Conservation (phyloP, 176 grass and related monocot species). For the Oryza brachyantha region DNA sequence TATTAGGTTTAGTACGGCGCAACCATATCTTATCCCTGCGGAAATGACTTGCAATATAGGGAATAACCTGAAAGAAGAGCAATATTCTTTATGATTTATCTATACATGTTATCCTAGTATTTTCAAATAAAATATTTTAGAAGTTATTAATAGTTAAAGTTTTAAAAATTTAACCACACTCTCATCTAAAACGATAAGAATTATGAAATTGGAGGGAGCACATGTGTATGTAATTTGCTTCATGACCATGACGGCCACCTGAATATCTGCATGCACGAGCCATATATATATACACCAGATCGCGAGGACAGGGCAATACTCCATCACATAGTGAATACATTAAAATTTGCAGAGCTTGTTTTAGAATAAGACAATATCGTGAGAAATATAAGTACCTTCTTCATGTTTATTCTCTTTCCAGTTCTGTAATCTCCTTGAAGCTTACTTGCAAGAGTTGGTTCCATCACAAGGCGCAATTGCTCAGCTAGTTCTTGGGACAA, state of each 20-base stretch:
- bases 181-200: no score
- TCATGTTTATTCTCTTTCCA: constrained; percentile 99
- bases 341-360: not conserved
- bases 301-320: constrained; percentile 24
- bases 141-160: no score
- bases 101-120: no score
- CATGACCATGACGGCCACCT: no score
- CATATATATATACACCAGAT: no score
- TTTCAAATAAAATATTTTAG: no score
- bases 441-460: constrained; percentile 96
- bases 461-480: constrained; percentile 93
- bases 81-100: no score
- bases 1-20: constrained; percentile 89
- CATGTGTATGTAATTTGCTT: no score
- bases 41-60: constrained; percentile 92
- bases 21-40: constrained; percentile 94
- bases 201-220: no score
- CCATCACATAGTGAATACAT: constrained; percentile 13
- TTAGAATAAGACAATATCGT: not conserved
- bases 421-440: constrained; percentile 99
- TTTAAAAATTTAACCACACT: no score
- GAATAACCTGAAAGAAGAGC: constrained; percentile 72
- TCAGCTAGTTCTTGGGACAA: constrained; percentile 91
- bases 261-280: no score
- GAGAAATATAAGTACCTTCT: constrained; percentile 66